Evolutionary conservation across 352 stramenopile species (phyloP), one percentile per base, ranked within the genome.

Genomic region (Globisporangium cylindrosporum): DNA sequence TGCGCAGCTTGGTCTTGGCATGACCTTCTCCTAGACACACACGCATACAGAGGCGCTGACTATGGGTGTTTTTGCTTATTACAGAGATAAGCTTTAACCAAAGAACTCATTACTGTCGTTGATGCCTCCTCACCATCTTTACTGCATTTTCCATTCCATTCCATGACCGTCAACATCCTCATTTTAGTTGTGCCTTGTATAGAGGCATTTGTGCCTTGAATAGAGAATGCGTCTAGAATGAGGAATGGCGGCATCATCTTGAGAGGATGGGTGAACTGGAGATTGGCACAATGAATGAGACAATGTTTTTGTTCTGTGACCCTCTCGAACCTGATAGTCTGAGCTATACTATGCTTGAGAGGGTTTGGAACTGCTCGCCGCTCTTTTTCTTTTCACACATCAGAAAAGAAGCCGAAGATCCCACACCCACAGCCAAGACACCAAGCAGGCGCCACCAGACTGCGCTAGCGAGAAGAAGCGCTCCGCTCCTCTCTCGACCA

Each of bases 11-110:
- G 88, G 88, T 58, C 83, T 95, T 27, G 85, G 88, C 59, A 81
- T 95, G 70, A 91, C 86, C 7, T 95, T 95, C 73, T 91, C 80
- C 49, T 95, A 93, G 75, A 74, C n/a, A 10, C 29, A 34, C n/a
- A 18, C 25, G 2, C 5, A 18, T 41, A 8, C 22, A 24, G 15
- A 24, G 6, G 32, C 34, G 22, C 18, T 25, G 34, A 14, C 5
- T n/a, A 49, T 49, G 18, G 10, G 18, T 51, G 43, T 7, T 51
- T 20, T 18, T 51, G 18, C 41, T 49, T n/a, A 49, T n/a, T 8
- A 49, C 4, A 49, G 43, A 8, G 8, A 51, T 22, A 51, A 51
- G 15, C 27, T 43, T 43, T 22, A 22, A 62, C 20, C 32, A 51
- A 51, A 51, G 18, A 51, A 9, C 32, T 15, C 18, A 25, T 55